Percentiles rank a stretch among this genome's conserved stretches.
phyloP scores from a whole-genome alignment of 2,329 filamentous ascomycete species.

The Colletotrichum costaricense region DNA sequence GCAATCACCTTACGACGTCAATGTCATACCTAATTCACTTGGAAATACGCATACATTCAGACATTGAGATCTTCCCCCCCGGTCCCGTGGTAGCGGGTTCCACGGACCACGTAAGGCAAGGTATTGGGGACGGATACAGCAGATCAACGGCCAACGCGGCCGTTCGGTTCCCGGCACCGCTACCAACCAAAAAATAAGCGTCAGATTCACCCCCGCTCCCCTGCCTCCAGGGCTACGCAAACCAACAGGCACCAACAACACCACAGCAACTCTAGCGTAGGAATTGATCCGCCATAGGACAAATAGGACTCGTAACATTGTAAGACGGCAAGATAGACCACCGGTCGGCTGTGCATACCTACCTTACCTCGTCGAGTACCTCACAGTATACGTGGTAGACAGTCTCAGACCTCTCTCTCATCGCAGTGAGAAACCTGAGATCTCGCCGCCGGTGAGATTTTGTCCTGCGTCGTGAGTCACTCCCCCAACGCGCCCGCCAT shows the following conservation, averaged over 20 bases:
- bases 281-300: background rate
- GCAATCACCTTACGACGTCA: background rate
- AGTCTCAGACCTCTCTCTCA: no score
- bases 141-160: background rate
- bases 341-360: background rate
- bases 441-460: background rate
- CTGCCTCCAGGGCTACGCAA: background rate
- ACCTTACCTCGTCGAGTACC: background rate
- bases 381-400: background rate
- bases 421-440: background rate
- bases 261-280: background rate
- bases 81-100: background rate
- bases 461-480: no score
- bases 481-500: no score
- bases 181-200: background rate
- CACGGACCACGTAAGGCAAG: background rate
- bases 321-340: background rate
- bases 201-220: background rate
- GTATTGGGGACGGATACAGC: no score
- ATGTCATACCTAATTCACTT: background rate
- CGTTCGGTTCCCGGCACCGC: background rate
- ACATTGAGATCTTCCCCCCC: background rate
- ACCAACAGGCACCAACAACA: background rate
- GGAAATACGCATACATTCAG: background rate
- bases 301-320: background rate